Base-by-base conservation (phyloP, 2,329 filamentous ascomycete species). In the Rugonectria rugulosa region DNA sequence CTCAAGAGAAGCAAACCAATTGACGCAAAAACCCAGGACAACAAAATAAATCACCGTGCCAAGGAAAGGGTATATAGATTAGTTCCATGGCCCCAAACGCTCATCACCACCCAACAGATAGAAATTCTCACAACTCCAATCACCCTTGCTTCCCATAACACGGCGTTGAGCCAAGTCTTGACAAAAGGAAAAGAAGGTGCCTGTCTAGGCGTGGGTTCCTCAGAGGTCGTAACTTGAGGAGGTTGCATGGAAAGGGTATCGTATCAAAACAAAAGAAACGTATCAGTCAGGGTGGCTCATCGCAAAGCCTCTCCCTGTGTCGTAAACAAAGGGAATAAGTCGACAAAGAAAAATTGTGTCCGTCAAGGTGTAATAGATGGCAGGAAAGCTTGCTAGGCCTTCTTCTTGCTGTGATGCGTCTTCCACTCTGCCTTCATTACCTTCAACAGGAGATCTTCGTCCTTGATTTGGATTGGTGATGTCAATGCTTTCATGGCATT, bases 401-500 rank as follows among this genome's bases (percentile, higher is more conserved):
- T 75, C 71, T 75, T 81, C 68, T 76, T 82, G 67, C 72, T 73
- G 62, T 81, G 77, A 60, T 84, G 81, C 44, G 78, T 74, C 77
- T 90, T 96, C 85, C 90, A 97, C 76, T 98, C 94, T 12, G 91
- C 87, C 69, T 88, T 88, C 21, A 92, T 88, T 55, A 97, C 91
- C 67, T 88, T 88, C 91, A 99, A 96, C 67, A 99, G 81, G 54
- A 96, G 76, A 71, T 98, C 92, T 70, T 97, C 92, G 68, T 99
- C 94, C 74, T 92, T 92, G 72, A 99, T 89, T 17, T 94, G 92
- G 38, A 98, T 89, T 87, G 91, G 97, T 53, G 90, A 92, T 24
- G 95, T 98, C 60, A 99, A 80, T 7, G 93, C 90, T 77, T 97
- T 98, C 95, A 99, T 99, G 41, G 90, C 90, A 68, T 96, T 96